Evolutionary conservation across 805 yeast species (phyloP).

Genomic region (Myxozyma nipponensis): DNA sequence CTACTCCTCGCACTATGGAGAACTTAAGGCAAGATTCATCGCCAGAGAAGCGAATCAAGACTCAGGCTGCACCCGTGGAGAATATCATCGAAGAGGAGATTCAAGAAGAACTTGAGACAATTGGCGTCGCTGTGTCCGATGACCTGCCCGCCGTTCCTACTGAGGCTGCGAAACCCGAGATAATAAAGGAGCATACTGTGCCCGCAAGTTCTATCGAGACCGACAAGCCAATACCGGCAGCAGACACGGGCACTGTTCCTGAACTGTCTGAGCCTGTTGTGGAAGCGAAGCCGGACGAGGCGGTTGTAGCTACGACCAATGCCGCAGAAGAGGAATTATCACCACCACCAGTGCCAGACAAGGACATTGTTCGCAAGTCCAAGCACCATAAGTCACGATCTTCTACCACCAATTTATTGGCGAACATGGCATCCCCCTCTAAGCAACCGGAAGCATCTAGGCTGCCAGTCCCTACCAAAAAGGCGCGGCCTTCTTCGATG

Average conservation of each 20-base stretch:
- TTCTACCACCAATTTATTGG: neutral
- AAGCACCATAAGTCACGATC: neutral
- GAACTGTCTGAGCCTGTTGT: neutral
- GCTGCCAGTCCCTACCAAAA: conserved; percentile 11
- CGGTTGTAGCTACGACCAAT: neutral
- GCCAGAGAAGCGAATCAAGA: neutral
- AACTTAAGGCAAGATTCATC: neutral
- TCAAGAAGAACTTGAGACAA: neutral
- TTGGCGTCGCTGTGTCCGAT: neutral
- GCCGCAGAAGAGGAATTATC: neutral
- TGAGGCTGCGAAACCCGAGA: neutral
- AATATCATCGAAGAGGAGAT: neutral
- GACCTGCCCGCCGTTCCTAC: neutral
- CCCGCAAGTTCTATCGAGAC: no score
- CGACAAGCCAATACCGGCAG: no score
- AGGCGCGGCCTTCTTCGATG: conserved; percentile 16
- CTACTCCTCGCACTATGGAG: conserved; percentile 24
- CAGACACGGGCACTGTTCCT: neutral
- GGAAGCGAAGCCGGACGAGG: neutral
- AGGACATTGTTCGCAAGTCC: neutral
- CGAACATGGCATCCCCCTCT: neutral
- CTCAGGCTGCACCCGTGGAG: neutral
- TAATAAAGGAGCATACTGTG: neutral
- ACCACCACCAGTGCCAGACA: neutral
- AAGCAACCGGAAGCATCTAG: conserved; percentile 1